Evolutionary conservation across 192 early-diverging fungal species (phyloP), one percentile per base, ranked within the genome.

Genomic region (Umbelopsis ramanniana): DNA sequence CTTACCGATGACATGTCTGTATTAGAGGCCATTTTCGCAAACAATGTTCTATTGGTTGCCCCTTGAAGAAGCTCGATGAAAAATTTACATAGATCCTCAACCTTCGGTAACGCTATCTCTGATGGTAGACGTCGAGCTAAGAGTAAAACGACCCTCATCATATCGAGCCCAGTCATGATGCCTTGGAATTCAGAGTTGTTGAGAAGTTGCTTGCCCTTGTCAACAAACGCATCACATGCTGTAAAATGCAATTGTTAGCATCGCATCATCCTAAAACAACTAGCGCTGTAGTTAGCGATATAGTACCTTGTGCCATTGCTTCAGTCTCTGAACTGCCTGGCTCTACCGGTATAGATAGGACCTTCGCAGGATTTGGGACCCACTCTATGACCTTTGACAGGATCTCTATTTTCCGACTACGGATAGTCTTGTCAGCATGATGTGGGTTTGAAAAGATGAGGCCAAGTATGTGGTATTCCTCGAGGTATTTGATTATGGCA

Each of bases 321-420:
- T 50, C 48, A 50, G 48, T 50, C 6, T 43, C 40, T 0, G 8
- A 7, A 15, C 19, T 50, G 48, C 19, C 48, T 17, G 4, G 7
- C 2, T 17, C 19, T 50, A 21, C 17, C 11, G n/a, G 48, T 6
- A 8, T 63, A 0, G 46, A 76, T 72, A 52, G 74, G 0, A 85
- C 33, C 37, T 40, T 66, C 6, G 85, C 55, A 17, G 83, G 83
- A 46, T 82, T 53, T 0, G 76, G n/a, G 11, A 67, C 72, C 46
- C 78, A 86, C 14, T 80, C 73, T 21, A 85, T 66, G 10, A 87
- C 43, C 5, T 63, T 73, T 14, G 76, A 83, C 8, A 87, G 50
- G 38, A 87, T 77, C 35, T 87, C 86, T 38, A 84, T 52, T 2
- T 80, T 75, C 21, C 84, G 72, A 35, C 74, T 72, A 38, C 84